Conservation (phyloP, 176 grass and related monocot genomes). For the Lolium multiflorum region DNA sequence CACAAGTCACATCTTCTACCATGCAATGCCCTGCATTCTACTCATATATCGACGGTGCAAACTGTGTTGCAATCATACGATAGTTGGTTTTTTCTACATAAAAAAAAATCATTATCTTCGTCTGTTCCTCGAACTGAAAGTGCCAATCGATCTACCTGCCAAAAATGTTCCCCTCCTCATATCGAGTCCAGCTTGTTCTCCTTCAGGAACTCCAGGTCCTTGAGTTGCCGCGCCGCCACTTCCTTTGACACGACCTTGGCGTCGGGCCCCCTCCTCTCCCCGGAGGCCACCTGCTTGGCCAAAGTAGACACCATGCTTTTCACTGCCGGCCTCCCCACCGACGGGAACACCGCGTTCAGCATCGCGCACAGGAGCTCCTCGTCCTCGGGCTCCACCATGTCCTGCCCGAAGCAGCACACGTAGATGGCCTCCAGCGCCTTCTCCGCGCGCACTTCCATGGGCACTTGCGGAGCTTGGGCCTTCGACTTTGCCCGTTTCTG, state of each 20-base stretch:
- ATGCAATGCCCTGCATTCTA: not conserved
- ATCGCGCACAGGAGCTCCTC: constrained; percentile 63
- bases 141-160: not conserved
- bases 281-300: constrained; percentile 60
- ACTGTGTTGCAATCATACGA: not conserved
- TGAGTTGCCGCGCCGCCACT: constrained; percentile 69
- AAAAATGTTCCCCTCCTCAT: constrained; percentile 22
- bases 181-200: constrained; percentile 62
- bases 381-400: constrained; percentile 78
- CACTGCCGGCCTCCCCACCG: constrained; percentile 63
- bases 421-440: constrained; percentile 93
- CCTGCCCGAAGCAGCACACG: constrained; percentile 90
- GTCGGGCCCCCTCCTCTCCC: constrained; percentile 63
- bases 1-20: constrained; percentile 1
- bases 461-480: constrained; percentile 58
- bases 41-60: not conserved
- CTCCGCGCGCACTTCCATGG: constrained; percentile 70
- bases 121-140: no score
- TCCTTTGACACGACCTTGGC: constrained; percentile 70
- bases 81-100: no score
- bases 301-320: constrained; percentile 72
- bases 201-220: constrained; percentile 83
- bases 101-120: no score
- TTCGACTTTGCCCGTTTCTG: constrained; percentile 91
- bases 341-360: constrained; percentile 75